Evolutionary conservation across 1,284 basidiomycete species (phyloP), one percentile per base, ranked within the genome.

Genomic region (Polyporus tsugae): DNA sequence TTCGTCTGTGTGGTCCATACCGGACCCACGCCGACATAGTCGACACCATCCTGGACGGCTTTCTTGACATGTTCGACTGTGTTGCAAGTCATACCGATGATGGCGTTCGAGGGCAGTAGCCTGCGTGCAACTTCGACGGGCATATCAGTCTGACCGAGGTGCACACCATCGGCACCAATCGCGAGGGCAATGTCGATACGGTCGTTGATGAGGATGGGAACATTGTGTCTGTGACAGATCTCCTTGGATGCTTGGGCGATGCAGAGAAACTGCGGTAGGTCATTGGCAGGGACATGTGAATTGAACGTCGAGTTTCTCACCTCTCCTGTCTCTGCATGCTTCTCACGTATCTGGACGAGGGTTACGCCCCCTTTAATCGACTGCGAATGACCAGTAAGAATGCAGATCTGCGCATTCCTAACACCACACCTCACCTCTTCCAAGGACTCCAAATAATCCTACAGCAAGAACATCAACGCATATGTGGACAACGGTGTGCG

Each of bases 71-170:
- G 89, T 39, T 86, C 83, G n/a, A 85, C 72, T 11, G 87, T 92
- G 73, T 92, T 91, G 74, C 94, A 94, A 22, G 92, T 94, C 19
- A 96, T 85, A 1, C 97, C 97, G 53, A 99, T 89, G 71, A 98
- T 86, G 0, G 91, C 84, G 22, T 87, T 86, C 0, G 84, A 77
- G 0, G 95, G 95, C 0, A 98, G 84, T 6, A 97, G 83, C 19
- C 78, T 77, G 39, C 94, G 89, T 0, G 94, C 96, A 36, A 90
- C 76, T 2, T 82, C 73, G 1, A 95, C 84, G 2, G 94, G 90
- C 85, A 97, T 94, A 78, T 99, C 97, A 0, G 89, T 89, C 81
- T 99, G 97, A 4, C 97, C 97, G 62, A 99, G 84, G 76, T 99
- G 97, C 11, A 98, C 89, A 6, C 95, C 96, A 61, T 90, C 89